phyloP scores from a whole-genome alignment of 164 flowering plant species.

The Protea cynaroides region DNA sequence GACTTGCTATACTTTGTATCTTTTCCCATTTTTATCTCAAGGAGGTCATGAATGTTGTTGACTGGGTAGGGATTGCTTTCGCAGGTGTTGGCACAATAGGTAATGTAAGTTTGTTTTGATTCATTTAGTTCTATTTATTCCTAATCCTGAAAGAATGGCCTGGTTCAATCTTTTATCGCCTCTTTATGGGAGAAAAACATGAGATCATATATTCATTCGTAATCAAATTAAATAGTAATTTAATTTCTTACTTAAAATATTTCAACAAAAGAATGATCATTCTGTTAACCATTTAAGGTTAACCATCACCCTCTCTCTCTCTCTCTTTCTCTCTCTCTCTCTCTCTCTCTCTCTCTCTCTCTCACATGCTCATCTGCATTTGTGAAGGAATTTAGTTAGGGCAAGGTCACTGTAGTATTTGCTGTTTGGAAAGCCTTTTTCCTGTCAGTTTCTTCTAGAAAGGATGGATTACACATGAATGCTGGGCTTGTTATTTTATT shows the following conservation, averaged over 20 bases:
- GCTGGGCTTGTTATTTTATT: no score
- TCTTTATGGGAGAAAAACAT: not conserved
- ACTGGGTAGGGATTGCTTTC: slow-evolving; percentile 83
- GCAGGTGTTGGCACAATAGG: slow-evolving; percentile 99
- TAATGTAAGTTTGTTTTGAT: slow-evolving; percentile 48
- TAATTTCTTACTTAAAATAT: not conserved
- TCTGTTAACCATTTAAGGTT: not conserved
- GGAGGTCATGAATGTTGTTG: slow-evolving; percentile 88
- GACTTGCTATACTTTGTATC: slow-evolving; percentile 88
- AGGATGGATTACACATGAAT: no score
- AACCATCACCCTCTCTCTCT: no score
- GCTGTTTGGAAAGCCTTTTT: no score
- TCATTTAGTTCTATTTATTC: not conserved
- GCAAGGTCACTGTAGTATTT: no score
- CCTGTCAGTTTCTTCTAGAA: no score
- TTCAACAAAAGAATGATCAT: not conserved
- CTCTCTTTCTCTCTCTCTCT: no score
- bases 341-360: no score
- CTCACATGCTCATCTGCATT: no score
- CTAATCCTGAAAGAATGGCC: not conserved
- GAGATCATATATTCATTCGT: not conserved
- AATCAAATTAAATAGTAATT: not conserved
- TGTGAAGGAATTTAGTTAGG: no score
- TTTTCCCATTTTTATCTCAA: slow-evolving; percentile 94
- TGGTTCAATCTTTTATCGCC: no score